phyloP scores from a whole-genome alignment of 73 alveolate species.

The Tetrahymena thermophila region DNA sequence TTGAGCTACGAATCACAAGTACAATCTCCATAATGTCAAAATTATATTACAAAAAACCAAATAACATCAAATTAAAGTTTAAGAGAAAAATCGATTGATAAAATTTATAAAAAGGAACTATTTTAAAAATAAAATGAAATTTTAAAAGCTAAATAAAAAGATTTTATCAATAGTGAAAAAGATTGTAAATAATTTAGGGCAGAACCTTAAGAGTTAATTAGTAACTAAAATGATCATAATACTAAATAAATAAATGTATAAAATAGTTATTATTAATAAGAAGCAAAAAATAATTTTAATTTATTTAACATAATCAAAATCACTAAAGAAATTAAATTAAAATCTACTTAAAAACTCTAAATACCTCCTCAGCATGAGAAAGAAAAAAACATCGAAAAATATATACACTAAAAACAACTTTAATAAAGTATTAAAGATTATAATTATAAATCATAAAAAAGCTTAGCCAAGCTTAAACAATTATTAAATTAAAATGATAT shows the following conservation, averaged over 20 bases:
- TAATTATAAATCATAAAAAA: no score
- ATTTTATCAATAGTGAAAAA: background rate
- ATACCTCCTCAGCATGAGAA: background rate
- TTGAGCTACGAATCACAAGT: background rate
- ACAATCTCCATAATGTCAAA: background rate
- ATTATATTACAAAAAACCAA: background rate
- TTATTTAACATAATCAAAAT: background rate
- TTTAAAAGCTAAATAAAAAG: background rate
- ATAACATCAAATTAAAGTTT: background rate
- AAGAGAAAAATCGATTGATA: background rate
- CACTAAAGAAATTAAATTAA: background rate
- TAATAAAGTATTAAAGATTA: no score
- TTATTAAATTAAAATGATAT: background rate
- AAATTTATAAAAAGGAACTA: background rate
- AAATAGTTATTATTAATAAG: background rate
- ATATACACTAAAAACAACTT: no score
- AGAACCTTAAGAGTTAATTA: background rate
- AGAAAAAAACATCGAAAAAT: background rate
- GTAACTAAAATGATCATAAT: no score
- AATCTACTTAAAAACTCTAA: background rate
- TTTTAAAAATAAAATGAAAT: no score
- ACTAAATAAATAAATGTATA: background rate
- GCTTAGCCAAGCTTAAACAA: background rate
- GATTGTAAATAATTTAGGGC: background rate
- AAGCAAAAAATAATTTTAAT: background rate